These are phyloP conservation scores for Fusarium floridanum DNA, from an alignment of 2,329 filamentous ascomycete species.

Conservation along the genomic window DNA sequence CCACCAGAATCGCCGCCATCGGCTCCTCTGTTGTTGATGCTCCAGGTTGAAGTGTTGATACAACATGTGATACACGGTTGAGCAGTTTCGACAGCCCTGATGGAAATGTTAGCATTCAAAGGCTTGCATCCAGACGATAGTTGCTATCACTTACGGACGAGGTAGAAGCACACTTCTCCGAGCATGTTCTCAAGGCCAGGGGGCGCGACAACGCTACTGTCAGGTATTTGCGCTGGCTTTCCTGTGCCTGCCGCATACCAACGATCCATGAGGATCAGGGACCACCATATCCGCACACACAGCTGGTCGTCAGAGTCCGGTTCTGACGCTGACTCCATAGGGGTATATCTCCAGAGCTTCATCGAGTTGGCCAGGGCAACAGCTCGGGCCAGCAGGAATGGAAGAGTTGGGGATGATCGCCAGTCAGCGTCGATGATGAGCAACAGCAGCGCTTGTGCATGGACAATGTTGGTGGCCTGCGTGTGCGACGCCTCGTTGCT, in stretches of 20 bases:
- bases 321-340: constrained; percentile 63
- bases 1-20: constrained; percentile 52
- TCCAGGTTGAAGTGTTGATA: constrained; percentile 53
- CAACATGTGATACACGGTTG: constrained; percentile 54
- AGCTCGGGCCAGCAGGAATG: constrained; percentile 71
- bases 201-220: constrained; percentile 70
- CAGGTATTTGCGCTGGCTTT: constrained; percentile 72
- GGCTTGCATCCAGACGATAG: not conserved
- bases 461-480: constrained; percentile 63
- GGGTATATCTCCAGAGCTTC: constrained; percentile 63
- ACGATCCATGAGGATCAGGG: constrained; percentile 77
- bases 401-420: constrained; percentile 60
- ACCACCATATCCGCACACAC: constrained; percentile 77
- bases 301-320: constrained; percentile 73
- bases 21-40: constrained; percentile 51
- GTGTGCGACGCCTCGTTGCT: constrained; percentile 55
- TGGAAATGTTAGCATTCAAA: constrained; percentile 23
- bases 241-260: constrained; percentile 79
- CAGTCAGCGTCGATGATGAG: constrained; percentile 74
- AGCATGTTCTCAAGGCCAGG: constrained; percentile 71
- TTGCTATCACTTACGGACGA: constrained; percentile 68
- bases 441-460: constrained; percentile 76
- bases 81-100: constrained; percentile 70
- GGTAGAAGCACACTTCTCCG: constrained; percentile 73
- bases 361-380: constrained; percentile 75